phyloP scores from a whole-genome alignment of 371 early-diverging fungal genomes.

The Coemansia sp. region DNA sequence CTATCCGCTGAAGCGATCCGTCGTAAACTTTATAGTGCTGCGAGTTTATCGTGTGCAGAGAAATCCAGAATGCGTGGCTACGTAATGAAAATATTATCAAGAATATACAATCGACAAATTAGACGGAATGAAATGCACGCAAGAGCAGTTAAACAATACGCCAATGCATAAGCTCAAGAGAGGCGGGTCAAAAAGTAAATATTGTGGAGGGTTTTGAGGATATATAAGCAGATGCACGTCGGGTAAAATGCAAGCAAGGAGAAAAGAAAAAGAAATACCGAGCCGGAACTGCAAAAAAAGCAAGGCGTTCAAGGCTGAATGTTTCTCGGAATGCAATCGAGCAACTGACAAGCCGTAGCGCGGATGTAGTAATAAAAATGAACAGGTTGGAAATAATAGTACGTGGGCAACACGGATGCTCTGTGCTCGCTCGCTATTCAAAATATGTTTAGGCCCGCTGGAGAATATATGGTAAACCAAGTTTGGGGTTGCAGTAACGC shows the following conservation, averaged over 20 bases:
- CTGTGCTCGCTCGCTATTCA: no score
- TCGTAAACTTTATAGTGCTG: not conserved
- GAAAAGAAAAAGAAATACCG: not conserved
- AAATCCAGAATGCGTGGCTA: not conserved
- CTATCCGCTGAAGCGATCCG: not conserved
- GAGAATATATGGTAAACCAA: not conserved
- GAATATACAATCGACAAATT: not conserved
- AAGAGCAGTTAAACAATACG: slow-evolving; percentile 2
- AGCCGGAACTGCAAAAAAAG: not conserved
- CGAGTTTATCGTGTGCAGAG: not conserved
- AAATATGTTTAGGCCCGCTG: not conserved
- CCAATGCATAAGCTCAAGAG: not conserved
- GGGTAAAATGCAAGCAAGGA: not conserved
- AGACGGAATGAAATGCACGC: not conserved
- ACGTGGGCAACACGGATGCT: not conserved
- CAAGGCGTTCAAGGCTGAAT: not conserved
- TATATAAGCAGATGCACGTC: slow-evolving; percentile 2
- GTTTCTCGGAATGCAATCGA: not conserved
- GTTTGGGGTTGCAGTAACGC: not conserved
- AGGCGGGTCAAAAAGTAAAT: not conserved
- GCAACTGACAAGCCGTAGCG: not conserved
- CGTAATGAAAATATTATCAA: not conserved
- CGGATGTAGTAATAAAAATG: not conserved
- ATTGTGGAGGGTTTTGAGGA: not conserved
- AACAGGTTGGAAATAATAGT: not conserved